Evolutionary conservation across 1,139 yeast genomes (phyloP), one percentile per base, ranked within the genome.

Genomic region (Taiozyma sp.): DNA sequence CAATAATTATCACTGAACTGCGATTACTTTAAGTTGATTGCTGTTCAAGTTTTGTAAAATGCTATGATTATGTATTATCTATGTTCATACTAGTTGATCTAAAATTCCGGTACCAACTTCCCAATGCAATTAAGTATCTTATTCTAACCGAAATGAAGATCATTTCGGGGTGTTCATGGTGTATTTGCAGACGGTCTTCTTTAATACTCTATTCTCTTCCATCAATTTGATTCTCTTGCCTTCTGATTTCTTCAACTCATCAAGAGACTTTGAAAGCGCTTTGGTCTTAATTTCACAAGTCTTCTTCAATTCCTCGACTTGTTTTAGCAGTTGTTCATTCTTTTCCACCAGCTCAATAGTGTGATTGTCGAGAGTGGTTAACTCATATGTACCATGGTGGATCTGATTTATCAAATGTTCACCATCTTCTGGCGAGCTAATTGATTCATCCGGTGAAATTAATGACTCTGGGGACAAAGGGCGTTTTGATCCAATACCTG

Each of bases 201-300:
- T 60, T 49, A 61, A 47, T 16, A 53, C 48, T 45, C 54, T 54
- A 36, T 61, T 61, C 47, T 60, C 65, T 42, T 57, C 52, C 58
- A 56, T 55, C 38, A 60, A 36, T 29, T 49, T 44, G 10, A 57
- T 41, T 57, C 73, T 66, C 50, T 62, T 65, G 46, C 58, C 54
- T 56, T 71, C 75, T 47, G 70, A 67, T 46, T 65, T 68, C 48
- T 65, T 69, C 48, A 71, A 54, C 46, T 65, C 67, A 38, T 53
- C 52, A 54, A 70, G 54, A 6, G 68, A 52, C 42, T 59, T 66
- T 45, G 67, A 65, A 48, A 70, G 54, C 42, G 66, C 68, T 13
- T 61, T 57, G 44, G 67, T 61, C n/a, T 70, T 64, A 44, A 62
- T 61, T 4, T 68, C 62, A 49, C 67, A 67, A 27, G 68, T 57